Percentiles rank a stretch among this genome's conserved stretches.
These are phyloP conservation scores for Kodamaea neixiangensis DNA, from an alignment of 805 yeast genomes.

Conservation along the genomic window DNA sequence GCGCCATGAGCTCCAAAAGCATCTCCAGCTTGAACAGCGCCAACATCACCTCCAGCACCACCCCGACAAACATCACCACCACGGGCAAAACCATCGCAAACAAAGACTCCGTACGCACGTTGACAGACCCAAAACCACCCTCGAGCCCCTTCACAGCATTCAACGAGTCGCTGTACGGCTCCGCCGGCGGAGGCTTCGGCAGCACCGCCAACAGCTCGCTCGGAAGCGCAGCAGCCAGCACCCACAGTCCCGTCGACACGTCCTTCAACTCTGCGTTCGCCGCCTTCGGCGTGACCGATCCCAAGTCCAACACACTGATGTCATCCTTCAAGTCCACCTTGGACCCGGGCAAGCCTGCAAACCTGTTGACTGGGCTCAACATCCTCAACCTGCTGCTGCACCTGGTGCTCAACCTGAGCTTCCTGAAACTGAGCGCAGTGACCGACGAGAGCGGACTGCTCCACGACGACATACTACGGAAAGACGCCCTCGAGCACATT, in stretches of 20 bases:
- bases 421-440: slow-evolving; percentile 10
- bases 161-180: slow-evolving; percentile 14
- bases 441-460: slow-evolving; percentile 9
- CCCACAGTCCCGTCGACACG: slow-evolving; percentile 1
- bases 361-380: slow-evolving; percentile 1
- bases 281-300: neutral
- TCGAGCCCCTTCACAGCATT: neutral
- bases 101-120: slow-evolving; percentile 3
- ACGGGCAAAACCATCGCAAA: neutral
- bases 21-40: neutral
- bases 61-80: neutral
- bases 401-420: slow-evolving; percentile 6
- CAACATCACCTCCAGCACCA: neutral
- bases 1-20: too few relatives aligned
- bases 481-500: slow-evolving; percentile 29
- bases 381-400: slow-evolving; percentile 26
- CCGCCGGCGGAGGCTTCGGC: slow-evolving; percentile 6
- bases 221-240: slow-evolving; percentile 2
- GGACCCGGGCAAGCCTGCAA: slow-evolving; percentile 47
- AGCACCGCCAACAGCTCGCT: slow-evolving; percentile 1
- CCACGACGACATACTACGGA: slow-evolving; percentile 16
- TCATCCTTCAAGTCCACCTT: slow-evolving; percentile 33
- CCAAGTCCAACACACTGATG: neutral
- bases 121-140: neutral
- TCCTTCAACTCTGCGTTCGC: slow-evolving; percentile 2